These are phyloP conservation scores for Talaromyces adpressus DNA, from an alignment of 495 filamentous ascomycete genomes.

Conservation along the genomic window DNA sequence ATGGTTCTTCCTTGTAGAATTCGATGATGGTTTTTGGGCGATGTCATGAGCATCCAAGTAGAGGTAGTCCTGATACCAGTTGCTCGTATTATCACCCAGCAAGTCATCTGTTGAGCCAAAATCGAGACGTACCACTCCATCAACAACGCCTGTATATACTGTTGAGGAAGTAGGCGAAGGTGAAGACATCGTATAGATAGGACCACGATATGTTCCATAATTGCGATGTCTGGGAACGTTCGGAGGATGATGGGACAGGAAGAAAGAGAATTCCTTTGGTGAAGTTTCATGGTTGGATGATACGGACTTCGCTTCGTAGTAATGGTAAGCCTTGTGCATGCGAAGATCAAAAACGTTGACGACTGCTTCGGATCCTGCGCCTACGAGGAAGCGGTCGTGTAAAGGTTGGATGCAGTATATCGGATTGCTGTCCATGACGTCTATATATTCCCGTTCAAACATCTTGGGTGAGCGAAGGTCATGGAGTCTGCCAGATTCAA, in stretches of 20 bases:
- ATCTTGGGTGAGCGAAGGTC: constrained; percentile 51
- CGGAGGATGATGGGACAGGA: constrained; percentile 23
- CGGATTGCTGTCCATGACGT: constrained; percentile 47
- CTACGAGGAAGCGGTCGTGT: constrained; percentile 50
- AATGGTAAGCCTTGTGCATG: constrained; percentile 40
- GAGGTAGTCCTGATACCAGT: constrained; percentile 31
- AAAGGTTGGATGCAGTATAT: constrained; percentile 55
- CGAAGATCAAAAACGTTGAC: constrained; percentile 63
- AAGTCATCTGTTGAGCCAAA: constrained; percentile 43
- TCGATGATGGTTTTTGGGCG: constrained; percentile 4
- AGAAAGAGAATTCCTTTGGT: constrained; percentile 27
- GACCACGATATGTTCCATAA: constrained; percentile 27
- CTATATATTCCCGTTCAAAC: constrained; percentile 43
- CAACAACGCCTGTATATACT: constrained; percentile 51
- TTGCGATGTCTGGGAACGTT: constrained; percentile 8
- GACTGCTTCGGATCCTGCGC: constrained; percentile 46
- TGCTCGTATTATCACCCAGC: constrained; percentile 16
- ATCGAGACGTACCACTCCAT: constrained; percentile 44
- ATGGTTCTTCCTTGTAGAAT: not conserved
- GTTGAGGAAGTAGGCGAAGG: constrained; percentile 48
- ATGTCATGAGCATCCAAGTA: constrained; percentile 12
- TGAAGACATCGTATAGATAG: constrained; percentile 53
- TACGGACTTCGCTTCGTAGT: constrained; percentile 21
- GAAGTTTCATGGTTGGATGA: not conserved
- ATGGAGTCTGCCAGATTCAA: constrained; percentile 43